phyloP scores from a whole-genome alignment of 441 rosid species.

The Populus hybrid region DNA sequence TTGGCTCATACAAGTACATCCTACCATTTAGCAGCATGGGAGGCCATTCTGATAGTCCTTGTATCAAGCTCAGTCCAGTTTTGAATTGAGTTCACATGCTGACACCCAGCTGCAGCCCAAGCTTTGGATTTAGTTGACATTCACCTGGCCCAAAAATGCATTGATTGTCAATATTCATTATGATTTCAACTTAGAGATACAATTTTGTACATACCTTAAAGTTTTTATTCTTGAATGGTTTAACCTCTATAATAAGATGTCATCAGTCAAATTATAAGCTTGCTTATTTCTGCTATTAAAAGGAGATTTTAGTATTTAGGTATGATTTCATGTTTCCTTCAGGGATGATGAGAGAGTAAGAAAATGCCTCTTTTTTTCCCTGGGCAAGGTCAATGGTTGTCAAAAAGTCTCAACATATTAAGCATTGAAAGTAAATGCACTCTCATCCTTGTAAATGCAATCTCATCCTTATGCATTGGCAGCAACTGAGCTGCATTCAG shows the following conservation, averaged over 20 bases:
- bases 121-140: neutral
- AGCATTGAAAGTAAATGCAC: neutral
- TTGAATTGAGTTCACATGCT: neutral
- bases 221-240: neutral
- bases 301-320: neutral
- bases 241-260: neutral
- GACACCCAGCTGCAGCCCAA: neutral
- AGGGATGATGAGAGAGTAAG: neutral
- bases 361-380: neutral
- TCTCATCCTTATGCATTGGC: neutral
- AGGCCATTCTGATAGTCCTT: neutral
- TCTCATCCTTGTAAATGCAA: neutral
- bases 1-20: neutral
- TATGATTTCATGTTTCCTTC: neutral
- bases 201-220: neutral
- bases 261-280: neutral
- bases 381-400: neutral
- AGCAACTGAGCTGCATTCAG: neutral
- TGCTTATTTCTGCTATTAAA: neutral
- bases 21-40: neutral
- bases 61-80: neutral
- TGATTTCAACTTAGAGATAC: neutral
- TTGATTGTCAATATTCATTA: neutral
- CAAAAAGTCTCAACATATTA: neutral
- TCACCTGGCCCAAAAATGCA: neutral